Evolutionary conservation across 257 asterid species (phyloP).

Genomic region (Solanum gandarillasii): DNA sequence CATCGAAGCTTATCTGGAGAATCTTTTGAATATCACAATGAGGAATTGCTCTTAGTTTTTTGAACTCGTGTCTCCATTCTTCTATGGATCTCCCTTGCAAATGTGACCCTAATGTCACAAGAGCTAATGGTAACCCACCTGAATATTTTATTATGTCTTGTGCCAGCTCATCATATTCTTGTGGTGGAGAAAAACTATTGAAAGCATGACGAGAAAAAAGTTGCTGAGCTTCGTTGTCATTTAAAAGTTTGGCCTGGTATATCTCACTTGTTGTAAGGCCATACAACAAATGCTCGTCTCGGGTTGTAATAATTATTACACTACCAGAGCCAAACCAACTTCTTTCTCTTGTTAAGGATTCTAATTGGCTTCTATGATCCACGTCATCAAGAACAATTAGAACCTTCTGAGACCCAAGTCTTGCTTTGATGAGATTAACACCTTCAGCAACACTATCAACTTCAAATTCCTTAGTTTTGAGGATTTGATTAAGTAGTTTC

Average conservation of each 20-base stretch:
- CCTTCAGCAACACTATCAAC: too few relatives aligned
- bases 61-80: background rate
- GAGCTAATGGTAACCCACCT: conserved; percentile 3
- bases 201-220: background rate
- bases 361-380: background rate
- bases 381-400: background rate
- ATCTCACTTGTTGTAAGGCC: background rate
- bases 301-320: background rate
- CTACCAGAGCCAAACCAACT: too few relatives aligned
- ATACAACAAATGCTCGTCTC: background rate
- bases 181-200: background rate
- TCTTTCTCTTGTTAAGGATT: background rate
- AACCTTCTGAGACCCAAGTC: background rate
- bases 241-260: background rate
- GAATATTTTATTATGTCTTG: background rate
- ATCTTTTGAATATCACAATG: background rate
- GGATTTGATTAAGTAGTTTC: too few relatives aligned
- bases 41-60: background rate
- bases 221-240: background rate
- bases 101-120: background rate
- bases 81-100: background rate
- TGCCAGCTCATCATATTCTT: background rate
- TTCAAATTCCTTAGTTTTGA: too few relatives aligned
- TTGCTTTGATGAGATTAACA: too few relatives aligned
- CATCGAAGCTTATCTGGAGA: background rate